Conservation (phyloP, 345 rosid species). For the Citrus inodora region DNA sequence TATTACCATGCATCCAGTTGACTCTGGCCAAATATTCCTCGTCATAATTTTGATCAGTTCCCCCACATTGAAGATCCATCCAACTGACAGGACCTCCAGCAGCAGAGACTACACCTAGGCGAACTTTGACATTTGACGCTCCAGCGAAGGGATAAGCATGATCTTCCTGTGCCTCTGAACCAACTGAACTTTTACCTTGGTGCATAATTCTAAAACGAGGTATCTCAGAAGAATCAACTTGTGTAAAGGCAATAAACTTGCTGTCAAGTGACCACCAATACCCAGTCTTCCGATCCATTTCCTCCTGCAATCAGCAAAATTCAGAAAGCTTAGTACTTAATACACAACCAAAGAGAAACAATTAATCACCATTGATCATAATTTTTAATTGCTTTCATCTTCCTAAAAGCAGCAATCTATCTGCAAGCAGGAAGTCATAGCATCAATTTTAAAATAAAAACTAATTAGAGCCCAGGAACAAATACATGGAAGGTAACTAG, state of each 20-base stretch:
- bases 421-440: neutral
- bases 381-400: neutral
- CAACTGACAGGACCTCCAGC: conserved; percentile 69
- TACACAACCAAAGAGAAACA: neutral
- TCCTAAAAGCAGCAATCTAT: neutral
- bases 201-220: conserved; percentile 96
- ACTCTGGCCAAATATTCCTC: conserved; percentile 89
- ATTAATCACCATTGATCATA: neutral
- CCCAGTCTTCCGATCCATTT: conserved; percentile 94
- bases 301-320: conserved; percentile 56
- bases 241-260: conserved; percentile 73
- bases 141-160: conserved; percentile 98
- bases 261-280: conserved; percentile 99
- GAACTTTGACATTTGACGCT: conserved; percentile 76
- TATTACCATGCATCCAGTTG: conserved; percentile 77
- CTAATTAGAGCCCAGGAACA: neutral
- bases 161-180: conserved; percentile 82
- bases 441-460: neutral
- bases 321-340: neutral
- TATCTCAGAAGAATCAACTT: conserved; percentile 71
- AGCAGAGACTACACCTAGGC: conserved; percentile 84
- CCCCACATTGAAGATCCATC: conserved; percentile 89
- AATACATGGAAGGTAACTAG: neutral
- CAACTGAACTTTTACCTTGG: conserved; percentile 81
- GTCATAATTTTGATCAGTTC: conserved; percentile 37